These are phyloP conservation scores for thale cress (Arabidopsis thaliana) DNA, from an alignment of 345 rosid species.

Conservation along the genomic window DNA sequence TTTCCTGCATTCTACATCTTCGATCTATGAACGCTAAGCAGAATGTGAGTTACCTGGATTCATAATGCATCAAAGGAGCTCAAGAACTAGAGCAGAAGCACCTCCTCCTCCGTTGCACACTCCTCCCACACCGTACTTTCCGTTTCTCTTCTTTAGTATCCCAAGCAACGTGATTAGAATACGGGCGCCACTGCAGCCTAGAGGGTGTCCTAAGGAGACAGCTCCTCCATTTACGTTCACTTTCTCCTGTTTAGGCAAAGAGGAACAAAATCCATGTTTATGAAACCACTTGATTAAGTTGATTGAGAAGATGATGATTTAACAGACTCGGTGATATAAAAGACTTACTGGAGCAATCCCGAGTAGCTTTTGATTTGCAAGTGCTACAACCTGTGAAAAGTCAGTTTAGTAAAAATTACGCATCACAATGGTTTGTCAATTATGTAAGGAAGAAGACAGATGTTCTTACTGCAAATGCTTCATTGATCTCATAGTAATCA, in stretches of 20 bases:
- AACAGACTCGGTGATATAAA: constrained; percentile 8
- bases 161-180: constrained; percentile 93
- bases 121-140: constrained; percentile 85
- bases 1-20: not conserved
- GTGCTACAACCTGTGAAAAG: constrained; percentile 81
- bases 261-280: constrained; percentile 27
- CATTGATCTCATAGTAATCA: constrained; percentile 94
- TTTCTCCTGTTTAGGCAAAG: constrained; percentile 60
- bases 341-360: constrained; percentile 76
- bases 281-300: not conserved
- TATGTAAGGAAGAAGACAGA: not conserved
- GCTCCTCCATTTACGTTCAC: constrained; percentile 96
- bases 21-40: not conserved
- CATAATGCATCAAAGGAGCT: constrained; percentile 58
- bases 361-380: constrained; percentile 84
- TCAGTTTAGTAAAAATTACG: constrained; percentile 8
- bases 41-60: constrained; percentile 28
- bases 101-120: constrained; percentile 99
- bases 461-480: constrained; percentile 90
- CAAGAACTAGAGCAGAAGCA: constrained; percentile 88
- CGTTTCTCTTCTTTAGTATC: constrained; percentile 77
- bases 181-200: constrained; percentile 99
- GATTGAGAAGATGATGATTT: constrained; percentile 12
- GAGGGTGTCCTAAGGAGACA: constrained; percentile 93
- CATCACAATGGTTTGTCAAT: not conserved